Conservation (phyloP, 176 grass and related monocot species). For the Thinopyrum elongatum region DNA sequence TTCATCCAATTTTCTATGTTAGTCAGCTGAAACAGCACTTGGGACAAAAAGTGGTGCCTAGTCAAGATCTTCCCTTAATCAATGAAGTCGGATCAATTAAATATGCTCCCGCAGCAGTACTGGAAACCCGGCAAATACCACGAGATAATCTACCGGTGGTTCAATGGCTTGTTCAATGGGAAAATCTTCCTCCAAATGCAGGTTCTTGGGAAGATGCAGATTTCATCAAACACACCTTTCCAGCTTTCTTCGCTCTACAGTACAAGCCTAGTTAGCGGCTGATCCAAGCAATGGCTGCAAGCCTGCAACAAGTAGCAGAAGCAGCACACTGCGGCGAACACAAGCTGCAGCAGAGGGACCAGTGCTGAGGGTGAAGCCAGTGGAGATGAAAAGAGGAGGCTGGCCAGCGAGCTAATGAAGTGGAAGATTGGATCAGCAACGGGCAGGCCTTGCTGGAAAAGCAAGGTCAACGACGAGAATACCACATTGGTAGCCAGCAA, state of each 20-base stretch:
- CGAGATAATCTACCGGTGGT: not conserved
- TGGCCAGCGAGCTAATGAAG: not conserved
- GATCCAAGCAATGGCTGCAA: not conserved
- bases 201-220: not conserved
- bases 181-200: not conserved
- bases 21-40: not conserved
- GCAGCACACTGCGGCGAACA: not conserved
- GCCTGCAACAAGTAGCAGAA: not conserved
- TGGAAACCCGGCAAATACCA: not conserved
- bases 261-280: not conserved
- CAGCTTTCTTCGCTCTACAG: not conserved
- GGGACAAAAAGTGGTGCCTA: not conserved
- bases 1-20: not conserved
- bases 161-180: not conserved
- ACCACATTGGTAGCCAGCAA: not conserved
- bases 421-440: not conserved
- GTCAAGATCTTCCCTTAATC: not conserved
- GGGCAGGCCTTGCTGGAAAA: not conserved
- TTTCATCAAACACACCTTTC: not conserved
- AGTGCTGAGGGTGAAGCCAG: not conserved
- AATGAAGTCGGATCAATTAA: not conserved
- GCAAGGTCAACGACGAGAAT: not conserved
- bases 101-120: not conserved
- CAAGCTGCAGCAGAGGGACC: conserved; percentile 11
- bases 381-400: not conserved